Evolutionary conservation across 2,329 filamentous ascomycete species (phyloP).

Genomic region (Diaporthe sp.): DNA sequence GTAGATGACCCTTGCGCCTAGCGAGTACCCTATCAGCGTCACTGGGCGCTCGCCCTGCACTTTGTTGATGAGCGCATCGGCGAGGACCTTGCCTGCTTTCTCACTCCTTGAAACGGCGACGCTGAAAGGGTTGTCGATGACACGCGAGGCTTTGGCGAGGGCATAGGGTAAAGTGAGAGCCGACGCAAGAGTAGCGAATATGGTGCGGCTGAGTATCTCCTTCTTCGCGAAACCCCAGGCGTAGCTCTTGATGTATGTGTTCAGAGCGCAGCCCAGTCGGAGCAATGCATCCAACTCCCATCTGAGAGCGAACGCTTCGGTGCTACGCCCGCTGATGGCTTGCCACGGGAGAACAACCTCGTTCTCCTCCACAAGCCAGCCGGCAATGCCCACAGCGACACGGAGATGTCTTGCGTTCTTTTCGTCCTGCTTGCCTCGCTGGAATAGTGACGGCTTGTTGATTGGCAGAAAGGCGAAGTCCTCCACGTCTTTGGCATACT

Average conservation of each 20-base stretch:
- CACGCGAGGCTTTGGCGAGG: conserved; percentile 75
- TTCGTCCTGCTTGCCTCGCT: conserved; percentile 48
- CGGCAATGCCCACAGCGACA: conserved; percentile 88
- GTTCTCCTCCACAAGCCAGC: conserved; percentile 82
- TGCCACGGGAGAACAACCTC: conserved; percentile 87
- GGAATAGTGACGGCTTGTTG: conserved; percentile 59
- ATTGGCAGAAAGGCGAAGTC: conserved; percentile 86
- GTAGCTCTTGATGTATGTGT: conserved; percentile 78
- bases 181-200: conserved; percentile 76
- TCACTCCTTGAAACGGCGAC: conserved; percentile 82
- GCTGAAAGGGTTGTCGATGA: conserved; percentile 86
- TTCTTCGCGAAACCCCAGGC: conserved; percentile 82
- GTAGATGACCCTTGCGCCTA: conserved; percentile 87
- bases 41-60: conserved; percentile 87
- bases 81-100: conserved; percentile 84
- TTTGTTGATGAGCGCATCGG: conserved; percentile 85
- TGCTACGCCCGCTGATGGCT: conserved; percentile 73
- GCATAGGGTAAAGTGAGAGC: conserved; percentile 78
- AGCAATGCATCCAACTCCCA: conserved; percentile 87
- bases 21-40: conserved; percentile 84
- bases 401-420: conserved; percentile 70
- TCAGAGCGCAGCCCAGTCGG: conserved; percentile 80
- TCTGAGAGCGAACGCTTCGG: conserved; percentile 86
- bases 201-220: conserved; percentile 81
- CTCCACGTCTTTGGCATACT: conserved; percentile 88